A percentile compares a stretch with the other conserved stretches of the same genome.
phyloP scores from a whole-genome alignment of 495 filamentous ascomycete genomes.

The Hypoxylon intermedium region DNA sequence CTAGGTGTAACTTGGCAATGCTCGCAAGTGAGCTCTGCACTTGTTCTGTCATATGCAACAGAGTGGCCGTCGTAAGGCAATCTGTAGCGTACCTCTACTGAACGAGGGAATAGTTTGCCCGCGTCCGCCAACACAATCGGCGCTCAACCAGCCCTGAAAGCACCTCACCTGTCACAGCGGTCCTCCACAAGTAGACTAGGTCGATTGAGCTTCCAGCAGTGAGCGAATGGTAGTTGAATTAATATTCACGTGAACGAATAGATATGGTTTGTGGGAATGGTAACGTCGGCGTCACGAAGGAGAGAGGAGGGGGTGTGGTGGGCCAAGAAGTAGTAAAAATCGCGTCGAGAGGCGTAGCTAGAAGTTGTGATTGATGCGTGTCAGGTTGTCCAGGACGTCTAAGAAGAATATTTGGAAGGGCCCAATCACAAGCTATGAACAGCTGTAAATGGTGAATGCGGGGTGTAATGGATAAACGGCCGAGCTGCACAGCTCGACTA shows the following conservation, averaged over 20 bases:
- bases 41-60: constrained; percentile 22
- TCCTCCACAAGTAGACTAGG: constrained; percentile 24
- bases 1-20: constrained; percentile 25
- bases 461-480: constrained; percentile 37
- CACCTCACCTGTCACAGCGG: constrained; percentile 29
- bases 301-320: constrained; percentile 11
- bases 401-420: constrained; percentile 32
- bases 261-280: not conserved
- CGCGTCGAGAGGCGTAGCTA: constrained; percentile 17
- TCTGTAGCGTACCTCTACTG: constrained; percentile 40
- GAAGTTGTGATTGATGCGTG: constrained; percentile 17
- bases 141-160: constrained; percentile 35
- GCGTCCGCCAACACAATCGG: constrained; percentile 41
- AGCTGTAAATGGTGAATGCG: constrained; percentile 34
- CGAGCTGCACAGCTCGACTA: constrained; percentile 10
- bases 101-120: constrained; percentile 36
- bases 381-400: constrained; percentile 27
- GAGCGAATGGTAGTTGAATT: constrained; percentile 19
- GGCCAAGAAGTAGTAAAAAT: constrained; percentile 22
- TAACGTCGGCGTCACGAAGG: constrained; percentile 8
- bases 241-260: constrained; percentile 4
- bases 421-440: constrained; percentile 34
- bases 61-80: constrained; percentile 17
- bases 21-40: constrained; percentile 29
- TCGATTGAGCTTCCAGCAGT: constrained; percentile 22